phyloP scores from a whole-genome alignment of 495 filamentous ascomycete species.

The Viridothelium virens region DNA sequence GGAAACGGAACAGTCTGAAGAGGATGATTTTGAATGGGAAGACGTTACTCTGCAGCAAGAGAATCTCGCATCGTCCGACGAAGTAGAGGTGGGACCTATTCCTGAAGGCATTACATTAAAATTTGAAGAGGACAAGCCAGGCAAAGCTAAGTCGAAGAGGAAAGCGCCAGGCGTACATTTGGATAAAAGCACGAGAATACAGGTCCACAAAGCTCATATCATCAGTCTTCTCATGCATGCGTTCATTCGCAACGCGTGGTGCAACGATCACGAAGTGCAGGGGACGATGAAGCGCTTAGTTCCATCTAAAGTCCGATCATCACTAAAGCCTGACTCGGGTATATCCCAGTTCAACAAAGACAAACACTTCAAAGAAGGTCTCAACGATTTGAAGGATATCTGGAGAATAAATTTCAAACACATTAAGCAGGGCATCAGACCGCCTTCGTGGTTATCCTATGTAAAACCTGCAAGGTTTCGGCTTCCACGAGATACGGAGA shows the following conservation, averaged over 20 bases:
- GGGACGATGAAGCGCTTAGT: slow-evolving; percentile 52
- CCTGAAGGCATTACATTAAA: slow-evolving; percentile 42
- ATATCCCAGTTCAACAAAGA: slow-evolving; percentile 63
- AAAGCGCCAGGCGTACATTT: slow-evolving; percentile 48
- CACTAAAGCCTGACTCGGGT: slow-evolving; percentile 55
- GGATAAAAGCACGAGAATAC: slow-evolving; percentile 63
- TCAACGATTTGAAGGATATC: slow-evolving; percentile 57
- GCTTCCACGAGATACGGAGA: slow-evolving; percentile 38
- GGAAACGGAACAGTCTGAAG: slow-evolving; percentile 26
- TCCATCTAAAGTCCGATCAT: slow-evolving; percentile 49
- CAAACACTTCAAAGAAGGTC: slow-evolving; percentile 66
- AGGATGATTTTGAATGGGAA: slow-evolving; percentile 66
- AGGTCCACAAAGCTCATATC: slow-evolving; percentile 80
- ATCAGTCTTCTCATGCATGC: slow-evolving; percentile 73
- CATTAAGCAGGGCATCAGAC: slow-evolving; percentile 60
- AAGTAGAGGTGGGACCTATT: slow-evolving; percentile 41
- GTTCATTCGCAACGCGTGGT: slow-evolving; percentile 74
- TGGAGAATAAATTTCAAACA: slow-evolving; percentile 62
- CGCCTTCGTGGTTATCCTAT: slow-evolving; percentile 64
- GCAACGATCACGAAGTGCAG: slow-evolving; percentile 61
- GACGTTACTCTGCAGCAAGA: slow-evolving; percentile 49
- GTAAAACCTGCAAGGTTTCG: slow-evolving; percentile 42
- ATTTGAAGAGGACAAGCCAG: slow-evolving; percentile 32
- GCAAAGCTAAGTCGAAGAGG: slow-evolving; percentile 41
- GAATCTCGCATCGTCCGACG: slow-evolving; percentile 32